Percentiles rank a stretch among this genome's conserved stretches.
Evolutionary conservation across 306 rosid species (phyloP).

Genomic region (Lathyrus aphaca): DNA sequence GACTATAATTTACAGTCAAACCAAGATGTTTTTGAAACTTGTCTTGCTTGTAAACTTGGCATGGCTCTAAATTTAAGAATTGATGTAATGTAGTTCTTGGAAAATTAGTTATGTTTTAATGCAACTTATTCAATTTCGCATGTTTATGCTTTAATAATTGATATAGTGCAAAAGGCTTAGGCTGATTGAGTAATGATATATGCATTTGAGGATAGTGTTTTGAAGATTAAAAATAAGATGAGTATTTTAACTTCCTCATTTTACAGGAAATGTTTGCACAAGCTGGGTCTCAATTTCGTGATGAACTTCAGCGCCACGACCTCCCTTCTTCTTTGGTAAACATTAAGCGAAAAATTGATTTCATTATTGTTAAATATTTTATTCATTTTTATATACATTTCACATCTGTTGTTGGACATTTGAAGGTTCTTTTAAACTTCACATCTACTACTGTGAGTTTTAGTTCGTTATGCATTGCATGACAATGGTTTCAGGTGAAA

Average conservation of each 20-base stretch:
- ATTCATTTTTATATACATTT: not conserved
- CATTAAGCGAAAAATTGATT: slow-evolving; percentile 25
- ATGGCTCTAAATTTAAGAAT: slow-evolving; percentile 34
- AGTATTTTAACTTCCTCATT: slow-evolving; percentile 28
- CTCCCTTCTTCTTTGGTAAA: slow-evolving; percentile 87
- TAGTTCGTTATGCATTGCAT: slow-evolving; percentile 19
- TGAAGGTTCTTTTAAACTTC: slow-evolving; percentile 27
- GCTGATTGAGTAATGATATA: slow-evolving; percentile 23
- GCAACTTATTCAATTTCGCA: slow-evolving; percentile 21
- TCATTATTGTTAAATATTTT: slow-evolving; percentile 32
- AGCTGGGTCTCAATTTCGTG: slow-evolving; percentile 94
- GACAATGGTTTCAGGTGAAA: slow-evolving; percentile 68
- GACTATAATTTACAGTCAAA: slow-evolving; percentile 15
- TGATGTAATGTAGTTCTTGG: slow-evolving; percentile 22
- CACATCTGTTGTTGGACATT: slow-evolving; percentile 33
- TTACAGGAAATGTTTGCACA: slow-evolving; percentile 94
- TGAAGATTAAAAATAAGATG: slow-evolving; percentile 30
- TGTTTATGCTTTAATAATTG: slow-evolving; percentile 19
- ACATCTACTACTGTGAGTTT: slow-evolving; percentile 21
- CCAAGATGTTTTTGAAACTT: slow-evolving; percentile 11
- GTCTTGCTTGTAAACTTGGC: slow-evolving; percentile 18
- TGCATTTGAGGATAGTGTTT: slow-evolving; percentile 34
- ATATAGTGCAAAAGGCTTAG: slow-evolving; percentile 15
- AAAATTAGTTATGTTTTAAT: slow-evolving; percentile 26
- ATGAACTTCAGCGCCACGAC: slow-evolving; percentile 88